Evolutionary conservation across 768 basidiomycete genomes (phyloP).

Genomic region (Harrya chromipes): DNA sequence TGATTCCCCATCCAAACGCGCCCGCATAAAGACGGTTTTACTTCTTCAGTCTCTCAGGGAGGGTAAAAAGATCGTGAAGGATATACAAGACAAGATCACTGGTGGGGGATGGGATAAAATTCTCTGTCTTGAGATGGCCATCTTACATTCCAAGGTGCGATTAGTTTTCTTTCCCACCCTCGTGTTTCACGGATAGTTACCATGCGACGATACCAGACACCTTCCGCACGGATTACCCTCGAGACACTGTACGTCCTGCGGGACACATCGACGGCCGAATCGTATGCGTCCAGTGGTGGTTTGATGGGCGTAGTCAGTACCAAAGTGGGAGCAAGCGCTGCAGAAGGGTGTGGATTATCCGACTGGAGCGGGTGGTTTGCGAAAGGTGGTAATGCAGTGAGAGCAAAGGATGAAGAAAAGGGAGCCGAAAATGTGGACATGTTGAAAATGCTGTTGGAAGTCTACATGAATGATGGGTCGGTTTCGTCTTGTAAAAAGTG

Average conservation of each 20-base stretch:
- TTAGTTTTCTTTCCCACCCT: neutral
- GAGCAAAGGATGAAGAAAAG: constrained; percentile 36
- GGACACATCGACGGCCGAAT: constrained; percentile 77
- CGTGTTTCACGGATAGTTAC: neutral
- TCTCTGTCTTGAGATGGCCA: constrained; percentile 70
- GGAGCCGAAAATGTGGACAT: constrained; percentile 51
- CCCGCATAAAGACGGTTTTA: constrained; percentile 70
- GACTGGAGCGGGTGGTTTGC: constrained; percentile 30
- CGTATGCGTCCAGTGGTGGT: constrained; percentile 81
- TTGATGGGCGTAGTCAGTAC: constrained; percentile 57
- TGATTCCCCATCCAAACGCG: constrained; percentile 68
- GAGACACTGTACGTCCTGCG: constrained; percentile 61
- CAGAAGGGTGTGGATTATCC: constrained; percentile 52
- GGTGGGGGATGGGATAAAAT: constrained; percentile 40
- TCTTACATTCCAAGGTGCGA: constrained; percentile 73
- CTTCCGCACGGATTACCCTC: constrained; percentile 45
- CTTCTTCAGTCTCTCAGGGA: constrained; percentile 55
- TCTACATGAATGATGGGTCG: constrained; percentile 79
- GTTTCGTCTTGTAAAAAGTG: constrained; percentile 24
- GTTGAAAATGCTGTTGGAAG: constrained; percentile 68
- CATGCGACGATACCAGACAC: constrained; percentile 2
- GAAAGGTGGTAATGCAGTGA: constrained; percentile 51
- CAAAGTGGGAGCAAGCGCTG: constrained; percentile 45
- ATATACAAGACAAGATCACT: constrained; percentile 20
- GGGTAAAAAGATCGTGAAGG: constrained; percentile 13